phyloP scores from a whole-genome alignment of 352 stramenopile genomes.

The Pythium biforme region DNA sequence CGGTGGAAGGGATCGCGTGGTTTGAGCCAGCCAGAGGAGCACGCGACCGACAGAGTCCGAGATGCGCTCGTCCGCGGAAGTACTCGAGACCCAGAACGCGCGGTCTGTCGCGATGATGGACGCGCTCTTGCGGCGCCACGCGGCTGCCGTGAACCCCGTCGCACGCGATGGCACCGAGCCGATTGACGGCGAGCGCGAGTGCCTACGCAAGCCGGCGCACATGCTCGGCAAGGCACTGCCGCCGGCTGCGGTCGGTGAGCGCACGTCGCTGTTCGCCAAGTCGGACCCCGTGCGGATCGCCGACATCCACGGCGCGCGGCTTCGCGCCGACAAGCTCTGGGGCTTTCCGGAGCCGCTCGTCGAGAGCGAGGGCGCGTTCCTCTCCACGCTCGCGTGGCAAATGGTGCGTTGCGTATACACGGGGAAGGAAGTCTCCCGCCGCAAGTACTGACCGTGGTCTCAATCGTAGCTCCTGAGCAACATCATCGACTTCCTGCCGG shows the following conservation, averaged over 20 bases:
- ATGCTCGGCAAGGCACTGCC: background rate
- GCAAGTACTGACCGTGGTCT: background rate
- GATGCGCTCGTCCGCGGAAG: conserved; percentile 43
- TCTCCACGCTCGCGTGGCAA: conserved; percentile 34
- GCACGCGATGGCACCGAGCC: conserved; percentile 13
- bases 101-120: conserved; percentile 22
- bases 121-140: conserved; percentile 10
- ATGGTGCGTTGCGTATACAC: conserved; percentile 26
- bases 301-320: conserved; percentile 21
- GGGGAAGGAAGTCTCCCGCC: background rate
- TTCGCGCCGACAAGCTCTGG: conserved; percentile 19
- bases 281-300: conserved; percentile 20
- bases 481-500: conserved; percentile 67
- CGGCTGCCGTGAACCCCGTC: conserved; percentile 7
- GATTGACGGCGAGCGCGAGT: background rate
- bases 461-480: conserved; percentile 62
- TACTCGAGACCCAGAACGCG: conserved; percentile 34
- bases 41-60: background rate
- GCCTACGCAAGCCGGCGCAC: background rate
- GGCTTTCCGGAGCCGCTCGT: conserved; percentile 31
- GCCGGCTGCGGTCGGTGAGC: conserved; percentile 3
- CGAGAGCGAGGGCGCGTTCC: conserved; percentile 27
- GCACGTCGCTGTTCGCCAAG: conserved; percentile 18
- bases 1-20: too few species aligned
- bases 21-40: too few species aligned